Evolutionary conservation across 2,329 filamentous ascomycete genomes (phyloP), one percentile per base, ranked within the genome.

Genomic region (Aureobasidium sp.): DNA sequence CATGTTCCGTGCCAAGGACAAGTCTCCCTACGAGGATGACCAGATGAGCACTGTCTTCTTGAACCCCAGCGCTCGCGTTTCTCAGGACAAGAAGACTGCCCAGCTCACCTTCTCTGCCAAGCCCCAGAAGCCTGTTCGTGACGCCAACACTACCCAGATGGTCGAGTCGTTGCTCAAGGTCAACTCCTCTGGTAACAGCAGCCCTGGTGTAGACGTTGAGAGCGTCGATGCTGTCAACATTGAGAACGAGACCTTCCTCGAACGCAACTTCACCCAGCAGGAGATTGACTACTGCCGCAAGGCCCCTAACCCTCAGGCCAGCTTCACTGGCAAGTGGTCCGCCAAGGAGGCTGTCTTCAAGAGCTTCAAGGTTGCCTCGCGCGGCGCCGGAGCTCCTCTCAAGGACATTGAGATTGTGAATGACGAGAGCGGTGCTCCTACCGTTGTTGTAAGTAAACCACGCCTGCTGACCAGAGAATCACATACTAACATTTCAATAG

Each of bases 301-400:
- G 71, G 87, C 90, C 17, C 79, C 91, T 6, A 87, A 84, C 72
- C 89, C 91, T 1, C 90, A 91, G 72, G 90, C 92, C 67, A 95
- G 91, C 57, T 99, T 97, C 76, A 91, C 93, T 5, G 94, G 94
- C 55, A 87, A 91, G 68, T 99, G 94, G 94, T 93, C 88, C 70
- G 94, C 94, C 39, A 99, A 99, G 80, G 94, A 99, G 78, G 94
- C 94, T 31, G 92, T 99, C 0, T 99, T 99, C 83, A 99, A 99
- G 84, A 91, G 90, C 41, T 82, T 99, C 15, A 91, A 92, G 67
- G 92, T 97, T 14, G 79, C 83, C 68, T 88, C 92, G 76, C 87
- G 89, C 77, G 94, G 94, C 65, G 92, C 89, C 11, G 94, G 95
- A 67, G 93, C 94, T 64, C 82, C 91, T 17, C 76, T 99, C 77